These are phyloP conservation scores for Cytospora leucostoma DNA, from an alignment of 2,329 filamentous ascomycete species.

Conservation along the genomic window DNA sequence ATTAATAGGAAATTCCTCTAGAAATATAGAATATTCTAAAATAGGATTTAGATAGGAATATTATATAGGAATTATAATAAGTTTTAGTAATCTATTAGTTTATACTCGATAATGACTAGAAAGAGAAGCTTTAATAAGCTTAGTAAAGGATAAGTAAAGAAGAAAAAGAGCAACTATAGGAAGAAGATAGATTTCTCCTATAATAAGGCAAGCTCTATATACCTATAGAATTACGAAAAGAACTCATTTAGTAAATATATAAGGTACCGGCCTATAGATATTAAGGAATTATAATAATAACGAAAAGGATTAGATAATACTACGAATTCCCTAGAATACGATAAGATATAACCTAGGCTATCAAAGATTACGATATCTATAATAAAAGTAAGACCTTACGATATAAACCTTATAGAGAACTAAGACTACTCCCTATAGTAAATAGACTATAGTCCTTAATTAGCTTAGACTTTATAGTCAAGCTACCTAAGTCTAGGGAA, in stretches of 20 bases:
- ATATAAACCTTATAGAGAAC: not conserved
- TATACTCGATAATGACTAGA: not conserved
- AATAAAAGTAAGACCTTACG: not conserved
- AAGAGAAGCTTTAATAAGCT: too few species aligned
- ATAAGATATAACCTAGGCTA: not conserved
- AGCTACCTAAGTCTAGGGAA: not conserved
- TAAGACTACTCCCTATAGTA: not conserved
- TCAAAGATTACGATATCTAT: not conserved
- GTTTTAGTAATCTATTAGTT: not conserved
- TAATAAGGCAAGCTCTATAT: not conserved
- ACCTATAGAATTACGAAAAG: not conserved
- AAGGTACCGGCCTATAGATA: not conserved
- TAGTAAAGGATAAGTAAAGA: not conserved
- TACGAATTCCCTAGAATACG: not conserved
- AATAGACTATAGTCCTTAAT: not conserved
- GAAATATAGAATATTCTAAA: not conserved
- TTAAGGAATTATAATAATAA: conserved; percentile 4
- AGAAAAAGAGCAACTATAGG: not conserved
- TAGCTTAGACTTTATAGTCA: conserved; percentile 7
- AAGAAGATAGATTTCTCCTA: not conserved
- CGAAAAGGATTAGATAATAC: not conserved
- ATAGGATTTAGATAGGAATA: not conserved
- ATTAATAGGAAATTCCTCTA: not conserved
- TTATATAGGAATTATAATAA: not conserved
- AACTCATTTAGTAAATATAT: conserved; percentile 5